Evolutionary conservation across 768 basidiomycete species (phyloP), one percentile per base, ranked within the genome.

Genomic region (Lyophyllum decastes): DNA sequence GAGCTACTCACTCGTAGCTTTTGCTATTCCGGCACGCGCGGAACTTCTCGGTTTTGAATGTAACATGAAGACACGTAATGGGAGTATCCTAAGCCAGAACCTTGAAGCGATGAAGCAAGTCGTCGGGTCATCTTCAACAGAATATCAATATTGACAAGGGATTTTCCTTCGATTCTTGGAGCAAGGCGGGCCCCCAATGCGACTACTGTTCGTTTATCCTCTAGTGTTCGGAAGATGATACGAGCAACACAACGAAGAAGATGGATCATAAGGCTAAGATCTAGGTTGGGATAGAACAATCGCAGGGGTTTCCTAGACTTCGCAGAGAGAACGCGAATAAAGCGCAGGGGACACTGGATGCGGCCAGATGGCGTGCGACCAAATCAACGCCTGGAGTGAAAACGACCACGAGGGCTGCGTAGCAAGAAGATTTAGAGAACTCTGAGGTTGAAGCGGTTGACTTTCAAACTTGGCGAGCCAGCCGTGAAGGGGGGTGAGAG

Each of bases 141-240:
- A 14, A 82, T 50, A 57, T 83, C 83, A 4, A 81, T 25, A 59
- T 82, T 84, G 38, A 82, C 82, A 9, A 76, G 64, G 53, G 43
- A 63, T 49, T 72, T 72, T 0, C 84, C 84, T 26, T 60, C 59
- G 1, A 72, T 63, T n/a, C 64, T 64, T 7, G 76, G 78, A 3
- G 78, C 71, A 25, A 76, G 70, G 16, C 78, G 78, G 27, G 83
- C 82, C 5, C 82, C 83, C 52, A 81, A 41, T 1, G 69, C 65
- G 33, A 73, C 72, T 3, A 82, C 84, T 27, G 72, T 66, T 14
- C 74, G 68, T 34, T 64, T 70, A 12, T 80, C 67, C 9, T 58
- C 59, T 9, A 75, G 45, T 7, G 71, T 61, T 16, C 66, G 65
- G 21, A 61, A 58, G n/a, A 72, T 34, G 17, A 80, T 62, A n/a